phyloP scores from a whole-genome alignment of 345 rosid genomes.

The Punica granatum region DNA sequence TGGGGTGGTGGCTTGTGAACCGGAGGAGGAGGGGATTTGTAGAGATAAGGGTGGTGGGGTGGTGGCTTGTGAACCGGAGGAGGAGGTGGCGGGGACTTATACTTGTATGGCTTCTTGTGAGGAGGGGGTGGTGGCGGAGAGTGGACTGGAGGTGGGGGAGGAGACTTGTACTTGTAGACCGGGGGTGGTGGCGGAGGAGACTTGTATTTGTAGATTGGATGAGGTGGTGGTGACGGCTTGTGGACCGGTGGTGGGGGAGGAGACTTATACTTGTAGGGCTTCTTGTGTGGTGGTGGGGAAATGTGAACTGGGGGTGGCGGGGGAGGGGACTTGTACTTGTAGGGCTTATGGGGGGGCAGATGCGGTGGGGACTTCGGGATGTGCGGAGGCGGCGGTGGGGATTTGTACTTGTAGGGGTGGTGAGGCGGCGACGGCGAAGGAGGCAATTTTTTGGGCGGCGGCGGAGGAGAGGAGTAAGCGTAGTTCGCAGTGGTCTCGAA shows the following conservation, averaged over 20 bases:
- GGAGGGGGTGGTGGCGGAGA: constrained; percentile 25
- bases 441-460: constrained; percentile 14
- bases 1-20: constrained; percentile 1
- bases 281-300: constrained; percentile 11
- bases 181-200: constrained; percentile 14
- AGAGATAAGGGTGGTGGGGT: too few relatives aligned
- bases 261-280: not conserved
- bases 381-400: constrained; percentile 18
- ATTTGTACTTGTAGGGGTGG: constrained; percentile 11
- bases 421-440: constrained; percentile 25
- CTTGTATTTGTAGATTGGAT: not conserved
- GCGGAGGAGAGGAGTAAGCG: constrained; percentile 27
- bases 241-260: constrained; percentile 19
- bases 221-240: constrained; percentile 3
- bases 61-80: constrained; percentile 21
- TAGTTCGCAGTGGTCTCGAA: constrained; percentile 31
- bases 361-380: constrained; percentile 21
- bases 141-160: constrained; percentile 18
- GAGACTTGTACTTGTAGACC: not conserved
- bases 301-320: constrained; percentile 14
- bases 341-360: constrained; percentile 9
- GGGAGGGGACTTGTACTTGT: constrained; percentile 16
- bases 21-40: constrained; percentile 13
- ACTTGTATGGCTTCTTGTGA: not conserved
- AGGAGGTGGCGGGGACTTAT: constrained; percentile 14